Evolutionary conservation across 306 rosid species (phyloP), one percentile per base, ranked within the genome.

Genomic region (Castanopsis chinensis): DNA sequence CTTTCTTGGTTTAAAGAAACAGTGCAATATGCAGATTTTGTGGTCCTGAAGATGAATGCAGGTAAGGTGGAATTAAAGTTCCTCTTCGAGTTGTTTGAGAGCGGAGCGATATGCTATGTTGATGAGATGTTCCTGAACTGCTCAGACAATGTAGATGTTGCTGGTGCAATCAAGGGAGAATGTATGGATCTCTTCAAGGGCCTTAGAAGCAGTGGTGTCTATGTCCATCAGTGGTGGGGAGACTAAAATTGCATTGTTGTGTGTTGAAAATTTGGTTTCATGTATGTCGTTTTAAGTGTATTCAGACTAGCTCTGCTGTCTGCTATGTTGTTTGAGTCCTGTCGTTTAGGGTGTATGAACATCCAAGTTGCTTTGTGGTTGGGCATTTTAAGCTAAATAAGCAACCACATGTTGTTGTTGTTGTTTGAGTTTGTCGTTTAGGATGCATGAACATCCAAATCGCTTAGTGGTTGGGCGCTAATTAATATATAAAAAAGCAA

Each of bases 201-300:
- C 74, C 95, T 95, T 35, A 86, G 98, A 68, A 78, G 77, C 86
- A 86, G 77, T 56, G 97, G 99, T 33, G 93, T 95, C 56, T 92
- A 79, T 90, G 98, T 91, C 56, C 99, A 95, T 87, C 99, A 95
- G 72, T 91, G 92, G 96, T 92, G 94, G 93, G 93, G 90, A 69
- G 80, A 63, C 78, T 70, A 72, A 72, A 82, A 64, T 43, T 70
- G 85, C 71, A 49, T 18, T 37, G 76, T 58, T 25, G 79, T 18
- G 71, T 14, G 52, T 25, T 79, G 69, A 81, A 79, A 70, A 20
- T 60, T 76, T 65, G 69, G 74, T 81, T 79, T 86, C 53, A 69
- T 73, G 83, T 69, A 12, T 35, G 23, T 68, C 61, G 13, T 72
- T 54, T 19, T 83, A 81, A 80, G 64, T 72, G 59, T 71, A 51